Evolutionary conservation across 2,329 filamentous ascomycete genomes (phyloP).

Genomic region (Cyanodermella asteris): DNA sequence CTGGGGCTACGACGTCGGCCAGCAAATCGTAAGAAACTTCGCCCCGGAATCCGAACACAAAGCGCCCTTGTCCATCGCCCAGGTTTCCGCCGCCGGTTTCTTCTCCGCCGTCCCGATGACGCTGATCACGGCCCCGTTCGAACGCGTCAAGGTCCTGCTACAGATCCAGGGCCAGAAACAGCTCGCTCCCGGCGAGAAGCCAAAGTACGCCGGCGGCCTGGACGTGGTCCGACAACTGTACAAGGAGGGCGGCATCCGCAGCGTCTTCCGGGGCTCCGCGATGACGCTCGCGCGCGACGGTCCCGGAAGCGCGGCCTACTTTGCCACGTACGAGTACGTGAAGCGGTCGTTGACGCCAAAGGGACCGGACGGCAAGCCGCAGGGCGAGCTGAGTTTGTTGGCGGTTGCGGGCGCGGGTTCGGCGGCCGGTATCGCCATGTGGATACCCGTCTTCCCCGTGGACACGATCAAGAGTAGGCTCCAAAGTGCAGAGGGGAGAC

Average conservation of each 20-base stretch:
- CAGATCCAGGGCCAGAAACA: slow-evolving; percentile 88
- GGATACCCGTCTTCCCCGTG: slow-evolving; percentile 94
- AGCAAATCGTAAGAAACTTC: slow-evolving; percentile 54
- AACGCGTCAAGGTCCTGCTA: slow-evolving; percentile 94
- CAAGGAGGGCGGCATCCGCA: slow-evolving; percentile 69
- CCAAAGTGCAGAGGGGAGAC: slow-evolving; percentile 73
- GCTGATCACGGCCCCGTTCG: slow-evolving; percentile 92
- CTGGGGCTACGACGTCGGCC: slow-evolving; percentile 90
- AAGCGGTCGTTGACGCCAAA: slow-evolving; percentile 72
- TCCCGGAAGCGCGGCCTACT: slow-evolving; percentile 84
- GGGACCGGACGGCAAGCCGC: slow-evolving; percentile 50
- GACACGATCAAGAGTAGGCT: slow-evolving; percentile 90
- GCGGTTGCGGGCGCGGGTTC: slow-evolving; percentile 76
- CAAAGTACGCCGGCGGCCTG: slow-evolving; percentile 64
- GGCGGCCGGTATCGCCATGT: slow-evolving; percentile 89
- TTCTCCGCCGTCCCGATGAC: slow-evolving; percentile 98
- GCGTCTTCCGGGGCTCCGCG: slow-evolving; percentile 73
- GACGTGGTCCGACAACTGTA: slow-evolving; percentile 92
- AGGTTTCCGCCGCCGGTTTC: slow-evolving; percentile 83
- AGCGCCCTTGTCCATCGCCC: slow-evolving; percentile 55
- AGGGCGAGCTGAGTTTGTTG: slow-evolving; percentile 55
- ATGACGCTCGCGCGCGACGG: slow-evolving; percentile 90
- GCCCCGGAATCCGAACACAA: slow-evolving; percentile 42
- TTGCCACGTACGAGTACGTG: slow-evolving; percentile 89
- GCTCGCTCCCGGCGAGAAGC: slow-evolving; percentile 72